These are phyloP conservation scores for Hawksworthiomyces lignivorus DNA, from an alignment of 2,329 filamentous ascomycete genomes.

Conservation along the genomic window DNA sequence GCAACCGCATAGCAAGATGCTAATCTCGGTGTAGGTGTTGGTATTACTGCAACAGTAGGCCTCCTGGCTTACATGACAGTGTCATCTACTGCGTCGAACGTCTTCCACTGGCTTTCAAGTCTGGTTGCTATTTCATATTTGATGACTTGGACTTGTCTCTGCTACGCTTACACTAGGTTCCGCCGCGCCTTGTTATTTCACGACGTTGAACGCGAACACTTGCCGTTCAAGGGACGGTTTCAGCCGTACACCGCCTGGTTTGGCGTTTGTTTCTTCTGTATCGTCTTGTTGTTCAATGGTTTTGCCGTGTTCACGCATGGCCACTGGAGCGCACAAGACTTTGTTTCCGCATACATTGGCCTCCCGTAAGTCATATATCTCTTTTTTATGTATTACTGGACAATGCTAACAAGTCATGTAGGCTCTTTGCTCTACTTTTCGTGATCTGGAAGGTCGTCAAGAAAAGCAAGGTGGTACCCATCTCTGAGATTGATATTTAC, in stretches of 20 bases:
- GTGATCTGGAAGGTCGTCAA: too few relatives aligned
- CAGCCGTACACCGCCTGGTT: slow-evolving; percentile 64
- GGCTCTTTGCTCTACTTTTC: too few relatives aligned
- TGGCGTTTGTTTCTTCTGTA: slow-evolving; percentile 49
- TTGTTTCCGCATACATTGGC: slow-evolving; percentile 30
- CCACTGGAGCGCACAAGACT: slow-evolving; percentile 22
- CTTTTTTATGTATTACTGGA: too few relatives aligned
- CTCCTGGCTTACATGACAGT: slow-evolving; percentile 63
- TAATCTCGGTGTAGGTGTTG: slow-evolving; percentile 26
- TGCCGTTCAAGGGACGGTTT: slow-evolving; percentile 56
- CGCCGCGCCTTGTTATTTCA: slow-evolving; percentile 56
- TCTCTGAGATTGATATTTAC: too few relatives aligned
- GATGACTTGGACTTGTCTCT: slow-evolving; percentile 60
- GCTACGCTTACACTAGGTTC: slow-evolving; percentile 61
- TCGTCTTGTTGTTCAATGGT: slow-evolving; percentile 63
- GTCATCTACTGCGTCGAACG: slow-evolving; percentile 16
- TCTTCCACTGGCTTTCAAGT: slow-evolving; percentile 15
- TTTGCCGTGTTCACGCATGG: slow-evolving; percentile 63
- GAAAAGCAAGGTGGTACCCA: too few relatives aligned
- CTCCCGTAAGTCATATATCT: not conserved
- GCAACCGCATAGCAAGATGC: too few relatives aligned
- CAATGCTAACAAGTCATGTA: too few relatives aligned
- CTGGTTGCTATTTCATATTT: slow-evolving; percentile 57
- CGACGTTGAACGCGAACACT: slow-evolving; percentile 51
- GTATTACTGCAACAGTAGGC: slow-evolving; percentile 48